These are phyloP conservation scores for Lycium barbarum DNA, from an alignment of 257 asterid genomes.

Conservation along the genomic window DNA sequence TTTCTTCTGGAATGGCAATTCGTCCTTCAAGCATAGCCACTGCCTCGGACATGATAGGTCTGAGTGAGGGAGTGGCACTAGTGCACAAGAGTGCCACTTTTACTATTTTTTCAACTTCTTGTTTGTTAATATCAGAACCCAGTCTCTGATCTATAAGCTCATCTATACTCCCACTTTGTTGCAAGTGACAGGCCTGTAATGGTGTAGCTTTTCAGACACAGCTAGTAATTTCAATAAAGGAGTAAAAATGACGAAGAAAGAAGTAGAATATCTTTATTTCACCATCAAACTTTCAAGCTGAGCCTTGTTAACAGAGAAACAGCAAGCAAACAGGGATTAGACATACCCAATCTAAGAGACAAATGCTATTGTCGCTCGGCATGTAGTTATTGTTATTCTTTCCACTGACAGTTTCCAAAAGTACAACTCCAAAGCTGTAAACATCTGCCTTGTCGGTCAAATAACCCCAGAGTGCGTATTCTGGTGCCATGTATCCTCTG, in stretches of 20 bases:
- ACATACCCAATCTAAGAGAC: slow-evolving; percentile 45
- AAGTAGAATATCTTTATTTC: background rate
- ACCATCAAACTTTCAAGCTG: background rate
- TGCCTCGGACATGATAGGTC: slow-evolving; percentile 87
- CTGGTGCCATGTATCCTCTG: slow-evolving; percentile 58
- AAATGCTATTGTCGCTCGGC: slow-evolving; percentile 34
- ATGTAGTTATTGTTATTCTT: slow-evolving; percentile 35
- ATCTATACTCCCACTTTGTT: slow-evolving; percentile 56
- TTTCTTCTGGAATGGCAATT: slow-evolving; percentile 54
- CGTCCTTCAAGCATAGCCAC: slow-evolving; percentile 83
- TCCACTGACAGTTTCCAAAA: slow-evolving; percentile 47
- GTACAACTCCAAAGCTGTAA: slow-evolving; percentile 50
- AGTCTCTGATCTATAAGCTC: slow-evolving; percentile 67
- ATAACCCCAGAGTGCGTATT: slow-evolving; percentile 51
- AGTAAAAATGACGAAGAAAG: background rate
- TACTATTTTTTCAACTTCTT: slow-evolving; percentile 66
- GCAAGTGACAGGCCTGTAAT: slow-evolving; percentile 74
- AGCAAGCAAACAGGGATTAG: slow-evolving; percentile 6
- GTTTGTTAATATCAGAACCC: slow-evolving; percentile 42
- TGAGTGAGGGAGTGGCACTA: slow-evolving; percentile 68
- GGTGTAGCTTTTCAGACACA: background rate
- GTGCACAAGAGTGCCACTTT: slow-evolving; percentile 78
- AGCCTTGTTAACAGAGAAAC: background rate
- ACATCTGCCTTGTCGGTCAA: slow-evolving; percentile 50
- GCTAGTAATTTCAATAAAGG: background rate